Percentiles rank a stretch among this genome's conserved stretches.
These are phyloP conservation scores for Tephrocybe rancida DNA, from an alignment of 768 basidiomycete species.

Conservation along the genomic window DNA sequence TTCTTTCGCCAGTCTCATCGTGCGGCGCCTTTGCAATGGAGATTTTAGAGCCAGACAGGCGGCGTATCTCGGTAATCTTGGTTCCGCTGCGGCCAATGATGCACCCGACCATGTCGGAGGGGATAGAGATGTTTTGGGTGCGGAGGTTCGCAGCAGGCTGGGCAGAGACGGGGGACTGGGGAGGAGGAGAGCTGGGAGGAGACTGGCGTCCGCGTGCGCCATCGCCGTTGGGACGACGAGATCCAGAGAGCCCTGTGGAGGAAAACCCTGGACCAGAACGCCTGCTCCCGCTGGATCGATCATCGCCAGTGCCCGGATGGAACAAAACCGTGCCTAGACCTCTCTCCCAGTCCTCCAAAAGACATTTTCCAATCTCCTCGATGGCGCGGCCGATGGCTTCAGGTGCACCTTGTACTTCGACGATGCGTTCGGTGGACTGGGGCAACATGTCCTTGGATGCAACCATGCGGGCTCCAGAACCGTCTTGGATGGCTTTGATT, in stretches of 20 bases:
- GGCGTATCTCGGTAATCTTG: slow-evolving; percentile 99
- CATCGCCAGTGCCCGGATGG: slow-evolving; percentile 88
- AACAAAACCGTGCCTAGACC: slow-evolving; percentile 93
- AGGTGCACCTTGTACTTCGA: slow-evolving; percentile 94
- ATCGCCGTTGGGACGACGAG: slow-evolving; percentile 73
- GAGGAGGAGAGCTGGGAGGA: slow-evolving; percentile 47
- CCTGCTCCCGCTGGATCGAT: slow-evolving; percentile 51
- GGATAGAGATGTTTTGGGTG: slow-evolving; percentile 99
- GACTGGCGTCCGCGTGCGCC: slow-evolving; percentile 47
- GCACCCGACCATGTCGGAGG: slow-evolving; percentile 98
- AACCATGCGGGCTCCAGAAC: slow-evolving; percentile 96
- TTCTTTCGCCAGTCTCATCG: slow-evolving; percentile 97
- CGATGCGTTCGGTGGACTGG: slow-evolving; percentile 98
- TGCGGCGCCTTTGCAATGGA: slow-evolving; percentile 99
- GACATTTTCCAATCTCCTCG: slow-evolving; percentile 92
- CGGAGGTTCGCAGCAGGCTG: slow-evolving; percentile 80
- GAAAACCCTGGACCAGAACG: slow-evolving; percentile 57
- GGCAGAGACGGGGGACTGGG: slow-evolving; percentile 51
- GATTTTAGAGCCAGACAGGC: slow-evolving; percentile 96
- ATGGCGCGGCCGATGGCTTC: slow-evolving; percentile 93
- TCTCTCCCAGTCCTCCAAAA: slow-evolving; percentile 96
- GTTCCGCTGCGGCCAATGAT: slow-evolving; percentile 96
- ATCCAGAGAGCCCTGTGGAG: slow-evolving; percentile 39
- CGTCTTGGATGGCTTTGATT: slow-evolving; percentile 98
- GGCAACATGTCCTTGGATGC: slow-evolving; percentile 99